A percentile compares a stretch with the other conserved stretches of the same genome.
Conservation (phyloP, 1,284 basidiomycete species). For the Porodaedalea pini region DNA sequence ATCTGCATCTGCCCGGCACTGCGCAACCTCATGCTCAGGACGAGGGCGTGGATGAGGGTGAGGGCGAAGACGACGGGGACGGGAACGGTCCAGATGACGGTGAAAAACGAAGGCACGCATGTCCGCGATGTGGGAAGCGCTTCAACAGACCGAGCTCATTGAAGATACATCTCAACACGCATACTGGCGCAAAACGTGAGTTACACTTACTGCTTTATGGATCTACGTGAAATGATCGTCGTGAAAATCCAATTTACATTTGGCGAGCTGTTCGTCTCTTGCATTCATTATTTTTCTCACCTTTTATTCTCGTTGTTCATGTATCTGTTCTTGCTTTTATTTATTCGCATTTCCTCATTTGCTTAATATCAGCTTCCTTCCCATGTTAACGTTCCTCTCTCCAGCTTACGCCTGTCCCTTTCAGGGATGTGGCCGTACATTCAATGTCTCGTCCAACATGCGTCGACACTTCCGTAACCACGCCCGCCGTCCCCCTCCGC, state of each 20-base stretch:
- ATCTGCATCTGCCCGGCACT: neutral
- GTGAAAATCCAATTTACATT: conserved; percentile 2
- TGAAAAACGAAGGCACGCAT: conserved; percentile 41
- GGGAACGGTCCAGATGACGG: conserved; percentile 35
- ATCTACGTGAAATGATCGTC: conserved; percentile 52
- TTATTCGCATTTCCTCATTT: no score
- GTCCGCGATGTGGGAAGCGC: conserved; percentile 61
- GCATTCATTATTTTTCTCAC: neutral
- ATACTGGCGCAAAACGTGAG: conserved; percentile 76
- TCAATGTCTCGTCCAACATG: conserved; percentile 44
- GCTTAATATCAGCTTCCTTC: no score
- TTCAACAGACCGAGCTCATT: conserved; percentile 78
- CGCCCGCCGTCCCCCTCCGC: conserved; percentile 13
- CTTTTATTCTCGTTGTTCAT: neutral
- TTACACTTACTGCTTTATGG: conserved; percentile 47
- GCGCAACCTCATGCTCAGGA: neutral
- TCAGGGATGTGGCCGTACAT: conserved; percentile 38
- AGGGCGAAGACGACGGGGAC: conserved; percentile 18
- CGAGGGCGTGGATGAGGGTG: neutral
- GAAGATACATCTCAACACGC: conserved; percentile 71
- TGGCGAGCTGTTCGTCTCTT: neutral
- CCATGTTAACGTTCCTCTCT: neutral
- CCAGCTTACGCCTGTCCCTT: conserved; percentile 61
- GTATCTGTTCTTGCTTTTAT: neutral
- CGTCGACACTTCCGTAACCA: conserved; percentile 39